Base-by-base conservation (phyloP, 2,329 filamentous ascomycete species). In the Pseudopithomyces maydicus region DNA sequence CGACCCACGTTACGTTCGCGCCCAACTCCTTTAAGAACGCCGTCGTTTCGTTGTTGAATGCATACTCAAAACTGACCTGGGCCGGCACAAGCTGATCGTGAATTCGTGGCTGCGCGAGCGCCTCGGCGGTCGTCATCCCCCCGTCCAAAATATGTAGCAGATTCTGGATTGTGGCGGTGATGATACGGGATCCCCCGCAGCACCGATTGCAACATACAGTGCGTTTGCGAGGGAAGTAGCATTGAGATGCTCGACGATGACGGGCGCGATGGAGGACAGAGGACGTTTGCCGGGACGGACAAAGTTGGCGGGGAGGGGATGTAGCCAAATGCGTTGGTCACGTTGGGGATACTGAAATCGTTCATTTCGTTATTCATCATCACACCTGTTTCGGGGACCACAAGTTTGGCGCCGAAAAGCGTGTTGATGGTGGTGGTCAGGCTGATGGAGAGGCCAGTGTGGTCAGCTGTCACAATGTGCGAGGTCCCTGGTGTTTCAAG, bases 401-500 rank as follows among this genome's bases (percentile, higher is more conserved):
- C 86, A 61, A 96, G 75, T 19, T 87, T 82, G 26, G 88, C 89
- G 44, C 94, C 94, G 67, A 96, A 98, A 2, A 95, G 82, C 4
- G 95, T 81, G 75, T 97, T 97, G 55, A 97, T 81, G 0, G 94
- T 97, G 0, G 92, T 95, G 0, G 93, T 97, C 12, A 92, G 82
- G 1, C 90, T 89, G 35, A 96, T 84, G 2, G 92, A 87, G 74
- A 97, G 81, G 6, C 93, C 93, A 0, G 84, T 82, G 7, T 77
- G 75, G 73, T 97, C 94, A 0, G 88, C 87, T 0, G 90, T 81
- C 0, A 90, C 86, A 8, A 93, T 78, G 64, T 92, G 90, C 17
- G 86, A 89, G 0, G 90, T 94, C 1, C 90, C 90, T 47, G 89
- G 87, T 62, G 87, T 90, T 2, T 90, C 84, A 15, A 90, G 80